These are phyloP conservation scores for Begonia fuchsioides DNA, from an alignment of 306 rosid genomes.

Conservation along the genomic window DNA sequence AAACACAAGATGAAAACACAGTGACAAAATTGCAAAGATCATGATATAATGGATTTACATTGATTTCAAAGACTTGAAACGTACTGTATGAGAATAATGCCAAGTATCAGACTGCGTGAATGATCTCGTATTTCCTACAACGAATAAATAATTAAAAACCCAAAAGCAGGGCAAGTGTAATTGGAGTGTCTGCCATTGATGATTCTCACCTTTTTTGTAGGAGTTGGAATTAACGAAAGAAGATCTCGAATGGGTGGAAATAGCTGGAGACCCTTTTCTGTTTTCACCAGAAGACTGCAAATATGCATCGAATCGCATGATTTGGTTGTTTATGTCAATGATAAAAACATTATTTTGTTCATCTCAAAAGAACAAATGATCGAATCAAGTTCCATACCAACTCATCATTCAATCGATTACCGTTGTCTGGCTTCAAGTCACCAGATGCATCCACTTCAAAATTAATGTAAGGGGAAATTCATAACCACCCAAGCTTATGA, in stretches of 20 bases:
- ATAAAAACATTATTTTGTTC: background rate
- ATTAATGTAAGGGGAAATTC: background rate
- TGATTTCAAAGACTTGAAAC: background rate
- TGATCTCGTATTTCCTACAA: slow-evolving; percentile 23
- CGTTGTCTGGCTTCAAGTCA: background rate
- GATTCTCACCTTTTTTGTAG: slow-evolving; percentile 37
- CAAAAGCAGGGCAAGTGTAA: too few relatives aligned
- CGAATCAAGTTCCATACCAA: background rate
- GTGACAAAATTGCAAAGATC: background rate
- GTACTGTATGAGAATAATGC: slow-evolving; percentile 18
- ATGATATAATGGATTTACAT: background rate
- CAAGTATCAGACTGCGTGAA: slow-evolving; percentile 15
- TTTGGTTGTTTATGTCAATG: background rate
- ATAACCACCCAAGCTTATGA: too few relatives aligned
- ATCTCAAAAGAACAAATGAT: background rate
- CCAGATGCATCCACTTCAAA: background rate
- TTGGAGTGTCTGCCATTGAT: too few relatives aligned
- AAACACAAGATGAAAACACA: background rate
- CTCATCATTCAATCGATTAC: background rate
- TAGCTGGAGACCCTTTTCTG: too few relatives aligned
- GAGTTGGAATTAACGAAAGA: slow-evolving; percentile 18
- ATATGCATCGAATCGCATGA: background rate
- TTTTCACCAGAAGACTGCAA: too few relatives aligned
- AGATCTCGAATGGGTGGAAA: slow-evolving; percentile 15
- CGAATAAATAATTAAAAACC: too few relatives aligned